Evolutionary conservation across 2,329 filamentous ascomycete species (phyloP), one percentile per base, ranked within the genome.

Genomic region (Parascedosporium putredinis): DNA sequence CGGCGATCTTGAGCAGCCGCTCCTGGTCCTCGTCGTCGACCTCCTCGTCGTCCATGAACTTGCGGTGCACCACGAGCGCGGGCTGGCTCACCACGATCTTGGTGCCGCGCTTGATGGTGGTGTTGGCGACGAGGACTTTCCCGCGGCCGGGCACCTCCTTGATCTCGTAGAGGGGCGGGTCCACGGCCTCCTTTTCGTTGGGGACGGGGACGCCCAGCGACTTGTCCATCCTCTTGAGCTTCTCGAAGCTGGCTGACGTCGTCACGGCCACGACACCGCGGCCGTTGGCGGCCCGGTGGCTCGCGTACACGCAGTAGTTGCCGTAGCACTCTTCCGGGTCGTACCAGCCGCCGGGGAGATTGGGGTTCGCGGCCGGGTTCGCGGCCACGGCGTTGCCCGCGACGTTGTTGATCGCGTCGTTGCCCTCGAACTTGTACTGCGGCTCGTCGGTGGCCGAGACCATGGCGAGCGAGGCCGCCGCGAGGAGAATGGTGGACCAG

Each of bases 121-220:
- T 58, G 16, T 56, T 59, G 8, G 58, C 59, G 22, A 62, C 51
- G 36, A 61, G 51, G 14, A 59, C 57, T 27, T 55, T 49, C 4
- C 58, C 57, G 16, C 57, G 57, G 5, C 58, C 59, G 1, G 55
- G 55, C 0, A 61, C 54, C 23, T 58, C 53, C 5, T 47, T 49
- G 43, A 58, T 52, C 50, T 56, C 51, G 40, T 55, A 62, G 0
- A 55, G 50, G 3, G 55, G 54, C 16, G 54, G 48, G 18, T n/a
- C 12, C 8, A 34, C 25, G n/a, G 31, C 34, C 12, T 14, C 12
- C 16, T 23, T 24, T 7, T 23, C 50, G 24, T 25, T 23, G n/a
- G 29, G 34, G 16, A 33, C 50, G 2, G 40, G 14, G 8, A 25
- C 20, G 29, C 40, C 47, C 18, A 48, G 27, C 3, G 33, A 16